Conservation (phyloP, 2,329 filamentous ascomycete genomes). For the Colletotrichum lindemuthianum region DNA sequence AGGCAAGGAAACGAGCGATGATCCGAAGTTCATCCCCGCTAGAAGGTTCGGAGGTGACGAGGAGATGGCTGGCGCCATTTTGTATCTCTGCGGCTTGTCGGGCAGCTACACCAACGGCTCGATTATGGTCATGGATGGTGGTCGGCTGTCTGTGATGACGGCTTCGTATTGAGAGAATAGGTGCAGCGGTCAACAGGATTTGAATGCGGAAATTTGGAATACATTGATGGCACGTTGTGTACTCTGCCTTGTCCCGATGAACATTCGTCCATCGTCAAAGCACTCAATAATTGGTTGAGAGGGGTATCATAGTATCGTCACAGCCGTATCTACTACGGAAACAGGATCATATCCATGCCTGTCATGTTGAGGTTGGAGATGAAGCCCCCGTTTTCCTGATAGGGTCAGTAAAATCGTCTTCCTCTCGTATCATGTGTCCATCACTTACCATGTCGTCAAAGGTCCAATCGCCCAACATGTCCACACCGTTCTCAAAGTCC, state of each 20-base stretch:
- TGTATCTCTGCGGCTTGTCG: conserved; percentile 72
- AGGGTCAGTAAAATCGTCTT: conserved; percentile 38
- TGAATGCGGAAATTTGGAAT: too few relatives aligned
- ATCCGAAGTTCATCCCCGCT: conserved; percentile 58
- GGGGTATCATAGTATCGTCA: too few relatives aligned
- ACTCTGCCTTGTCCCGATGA: too few relatives aligned
- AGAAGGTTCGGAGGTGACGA: conserved; percentile 65
- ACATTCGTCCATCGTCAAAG: too few relatives aligned
- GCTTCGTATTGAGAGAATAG: conserved; percentile 56
- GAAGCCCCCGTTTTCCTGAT: conserved; percentile 16
- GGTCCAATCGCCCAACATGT: conserved; percentile 42
- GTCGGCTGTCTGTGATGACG: conserved; percentile 65
- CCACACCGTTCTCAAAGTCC: conserved; percentile 25
- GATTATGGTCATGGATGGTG: conserved; percentile 71
- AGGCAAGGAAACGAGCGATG: conserved; percentile 9
- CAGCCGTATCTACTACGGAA: neutral
- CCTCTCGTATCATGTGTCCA: conserved; percentile 37
- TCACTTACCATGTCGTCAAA: conserved; percentile 46
- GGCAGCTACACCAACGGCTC: conserved; percentile 74
- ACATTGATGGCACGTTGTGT: too few relatives aligned
- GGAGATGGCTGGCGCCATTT: conserved; percentile 70
- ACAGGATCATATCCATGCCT: conserved; percentile 8
- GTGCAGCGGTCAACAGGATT: too few relatives aligned
- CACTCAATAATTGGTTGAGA: too few relatives aligned
- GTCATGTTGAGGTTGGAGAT: conserved; percentile 14